Base-by-base conservation (phyloP, 140 eudicot species). In the Cichorium intybus region DNA sequence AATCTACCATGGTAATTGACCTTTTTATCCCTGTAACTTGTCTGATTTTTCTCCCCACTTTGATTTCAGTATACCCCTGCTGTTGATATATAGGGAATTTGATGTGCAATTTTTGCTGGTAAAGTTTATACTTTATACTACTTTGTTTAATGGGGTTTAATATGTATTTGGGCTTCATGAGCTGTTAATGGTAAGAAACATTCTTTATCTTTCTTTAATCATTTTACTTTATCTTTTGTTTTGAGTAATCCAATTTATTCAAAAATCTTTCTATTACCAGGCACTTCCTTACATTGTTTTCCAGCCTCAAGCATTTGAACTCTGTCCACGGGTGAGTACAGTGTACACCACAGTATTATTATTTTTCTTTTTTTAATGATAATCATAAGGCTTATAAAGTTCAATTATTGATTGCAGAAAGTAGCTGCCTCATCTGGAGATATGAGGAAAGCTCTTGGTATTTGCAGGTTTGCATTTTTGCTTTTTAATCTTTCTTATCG, bases 231-330 rank as follows among this genome's bases (percentile, higher is more conserved):
- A 16, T 41, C 41, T 56, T 69, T 48, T 23, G 23, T 45, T 66
- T 43, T 82, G n/a, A n/a, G n/a, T n/a, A n/a, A n/a, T n/a, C n/a
- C n/a, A n/a, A n/a, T n/a, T n/a, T n/a, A n/a, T n/a, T n/a, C n/a
- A n/a, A n/a, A n/a, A n/a, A n/a, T n/a, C n/a, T n/a, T n/a, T n/a
- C n/a, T n/a, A n/a, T n/a, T n/a, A n/a, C n/a, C n/a, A n/a, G n/a
- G n/a, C n/a, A n/a, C n/a, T n/a, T n/a, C n/a, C n/a, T n/a, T n/a
- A 76, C 73, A 72, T 21, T 0, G 90, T 87, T 43, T 91, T 91
- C 73, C 96, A 91, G 79, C 91, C 95, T 9, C 96, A 87, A 81
- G 95, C 96, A 59, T 34, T 91, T 79, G 99, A 88, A 70, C 95
- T 92, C 35, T 92, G 97, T 75, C 95, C 99, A 7, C 76, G 95